Evolutionary conservation across 2,329 filamentous ascomycete species (phyloP).

Genomic region (Mycocentrospora acerina): DNA sequence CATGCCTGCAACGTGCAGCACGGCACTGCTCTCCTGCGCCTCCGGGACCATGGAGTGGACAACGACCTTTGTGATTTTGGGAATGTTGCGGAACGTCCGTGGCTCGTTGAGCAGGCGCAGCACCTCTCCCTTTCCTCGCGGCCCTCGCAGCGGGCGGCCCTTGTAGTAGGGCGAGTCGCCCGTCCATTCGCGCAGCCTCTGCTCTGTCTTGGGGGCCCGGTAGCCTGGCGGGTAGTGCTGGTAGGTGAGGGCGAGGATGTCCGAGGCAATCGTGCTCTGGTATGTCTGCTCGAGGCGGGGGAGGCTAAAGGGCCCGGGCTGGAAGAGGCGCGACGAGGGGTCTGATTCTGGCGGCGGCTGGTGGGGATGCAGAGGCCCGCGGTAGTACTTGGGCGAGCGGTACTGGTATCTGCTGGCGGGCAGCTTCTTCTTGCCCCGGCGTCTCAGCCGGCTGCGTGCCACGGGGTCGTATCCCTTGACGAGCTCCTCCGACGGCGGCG

Average conservation of each 20-base stretch:
- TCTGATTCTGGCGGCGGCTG: conserved; percentile 86
- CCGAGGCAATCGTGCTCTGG: conserved; percentile 79
- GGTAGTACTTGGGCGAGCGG: conserved; percentile 90
- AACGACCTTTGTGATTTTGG: conserved; percentile 76
- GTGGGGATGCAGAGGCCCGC: conserved; percentile 88
- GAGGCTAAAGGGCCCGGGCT: conserved; percentile 86
- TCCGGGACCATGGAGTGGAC: conserved; percentile 73
- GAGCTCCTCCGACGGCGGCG: conserved; percentile 43
- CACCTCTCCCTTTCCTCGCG: conserved; percentile 72
- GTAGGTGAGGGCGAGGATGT: conserved; percentile 88
- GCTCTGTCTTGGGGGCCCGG: conserved; percentile 55
- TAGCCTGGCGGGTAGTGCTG: conserved; percentile 81
- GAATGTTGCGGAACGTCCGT: conserved; percentile 79
- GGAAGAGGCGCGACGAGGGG: conserved; percentile 82
- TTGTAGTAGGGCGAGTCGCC: conserved; percentile 92
- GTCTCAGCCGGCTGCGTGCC: conserved; percentile 46
- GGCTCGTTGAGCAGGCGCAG: conserved; percentile 68
- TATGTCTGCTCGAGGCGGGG: conserved; percentile 90
- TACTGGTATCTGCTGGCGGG: conserved; percentile 83
- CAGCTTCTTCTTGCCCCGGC: conserved; percentile 44
- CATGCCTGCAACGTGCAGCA: conserved; percentile 80
- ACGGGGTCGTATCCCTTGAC: conserved; percentile 53
- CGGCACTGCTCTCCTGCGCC: conserved; percentile 69
- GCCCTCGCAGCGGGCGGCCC: conserved; percentile 81
- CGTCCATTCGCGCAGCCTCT: conserved; percentile 81